phyloP scores from a whole-genome alignment of 1,284 basidiomycete genomes.

The Boletus sp. region DNA sequence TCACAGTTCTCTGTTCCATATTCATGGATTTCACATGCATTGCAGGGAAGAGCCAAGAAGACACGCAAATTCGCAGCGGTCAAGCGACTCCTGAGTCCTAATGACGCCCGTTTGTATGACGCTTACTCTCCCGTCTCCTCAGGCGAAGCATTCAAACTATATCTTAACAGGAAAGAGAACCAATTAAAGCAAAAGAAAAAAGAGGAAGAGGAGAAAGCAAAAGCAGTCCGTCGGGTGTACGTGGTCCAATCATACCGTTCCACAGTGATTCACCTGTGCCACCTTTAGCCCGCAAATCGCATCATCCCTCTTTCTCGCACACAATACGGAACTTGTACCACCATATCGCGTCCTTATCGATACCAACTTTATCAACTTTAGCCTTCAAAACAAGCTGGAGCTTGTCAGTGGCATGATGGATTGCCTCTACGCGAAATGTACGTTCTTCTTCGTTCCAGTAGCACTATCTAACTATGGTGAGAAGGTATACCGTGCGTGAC shows the following conservation, averaged over 20 bases:
- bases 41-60: constrained; percentile 89
- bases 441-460: constrained; percentile 31
- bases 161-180: constrained; percentile 67
- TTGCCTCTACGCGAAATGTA: constrained; percentile 98
- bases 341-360: constrained; percentile 98
- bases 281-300: constrained; percentile 70
- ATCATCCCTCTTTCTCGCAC: constrained; percentile 92
- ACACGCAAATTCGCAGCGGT: constrained; percentile 94
- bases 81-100: constrained; percentile 95
- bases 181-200: constrained; percentile 77
- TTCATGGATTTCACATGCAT: neutral
- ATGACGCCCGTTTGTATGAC: constrained; percentile 87
- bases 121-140: constrained; percentile 12
- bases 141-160: neutral
- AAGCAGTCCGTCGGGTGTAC: constrained; percentile 70
- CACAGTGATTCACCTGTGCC: neutral
- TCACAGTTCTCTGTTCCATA: neutral
- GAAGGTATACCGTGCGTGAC: constrained; percentile 97
- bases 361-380: constrained; percentile 99
- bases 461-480: constrained; percentile 2
- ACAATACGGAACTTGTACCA: constrained; percentile 95
- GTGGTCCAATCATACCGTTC: constrained; percentile 28
- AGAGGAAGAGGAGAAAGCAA: constrained; percentile 71
- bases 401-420: constrained; percentile 99
- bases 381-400: constrained; percentile 97